Base-by-base conservation (phyloP, 2,329 filamentous ascomycete species). In the Ophiocordyceps camponoti-floridani region DNA sequence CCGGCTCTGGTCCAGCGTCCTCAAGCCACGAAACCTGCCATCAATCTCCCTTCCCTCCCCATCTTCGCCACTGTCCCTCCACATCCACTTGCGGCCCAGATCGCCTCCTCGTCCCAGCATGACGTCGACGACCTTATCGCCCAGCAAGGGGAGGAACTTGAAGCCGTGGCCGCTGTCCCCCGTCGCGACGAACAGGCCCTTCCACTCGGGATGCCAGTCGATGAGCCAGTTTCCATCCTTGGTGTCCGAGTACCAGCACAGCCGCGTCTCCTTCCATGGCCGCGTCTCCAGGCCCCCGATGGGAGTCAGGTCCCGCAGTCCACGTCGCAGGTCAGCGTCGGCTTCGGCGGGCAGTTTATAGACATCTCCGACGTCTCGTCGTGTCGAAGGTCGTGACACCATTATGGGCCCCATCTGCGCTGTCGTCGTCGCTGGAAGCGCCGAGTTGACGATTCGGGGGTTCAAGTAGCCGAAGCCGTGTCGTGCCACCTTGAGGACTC, bases 231-330 rank as follows among this genome's bases (percentile, higher is more conserved):
- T 77, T 19, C 75, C 81, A 16, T 74, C 75, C 8, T 75, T 69
- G 52, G 82, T 86, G 62, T 86, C 82, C 5, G 76, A 77, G 57
- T 86, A 86, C 82, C 82, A 86, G 63, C 82, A 86, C 44, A 85
- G 62, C 23, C 79, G 67, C 2, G 76, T 80, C 44, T 67, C 64
- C 47, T 62, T 62, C 63, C 83, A 84, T 1, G 75, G 72, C 26
- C 81, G 66, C 23, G 70, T 65, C 43, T 67, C 68, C 16, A 84
- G 65, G 10, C 67, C 66, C 7, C 62, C 62, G 48, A 68, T 55
- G 1, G 82, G 77, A 4, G 84, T 65, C 52, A 83, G 70, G 47
- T 76, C 67, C 12, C 61, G 64, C 26, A 88, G 62, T 2, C 73
- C 81, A 2, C 63, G 60, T 23, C 81, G 73, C 50, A 84, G 73